phyloP scores from a whole-genome alignment of 164 flowering plant species.

The Vitis rupestris region DNA sequence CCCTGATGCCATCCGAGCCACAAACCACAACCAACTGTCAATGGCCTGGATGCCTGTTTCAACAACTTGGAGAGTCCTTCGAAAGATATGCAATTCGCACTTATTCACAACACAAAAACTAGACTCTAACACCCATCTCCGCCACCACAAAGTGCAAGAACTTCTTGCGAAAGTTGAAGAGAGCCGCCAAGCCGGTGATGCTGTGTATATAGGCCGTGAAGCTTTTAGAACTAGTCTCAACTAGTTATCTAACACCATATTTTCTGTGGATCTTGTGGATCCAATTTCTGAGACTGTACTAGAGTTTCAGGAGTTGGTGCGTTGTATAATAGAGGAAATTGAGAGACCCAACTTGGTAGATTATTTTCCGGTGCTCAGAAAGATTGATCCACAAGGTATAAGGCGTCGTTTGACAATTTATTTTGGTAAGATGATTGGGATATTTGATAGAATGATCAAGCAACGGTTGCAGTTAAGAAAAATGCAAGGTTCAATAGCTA shows the following conservation, averaged over 20 bases:
- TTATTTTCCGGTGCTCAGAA: conserved; percentile 29
- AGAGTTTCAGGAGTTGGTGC: conserved; percentile 24
- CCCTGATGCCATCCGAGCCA: conserved; percentile 11
- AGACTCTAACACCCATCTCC: conserved; percentile 2
- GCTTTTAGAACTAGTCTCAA: conserved; percentile 33
- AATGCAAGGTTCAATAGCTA: neutral
- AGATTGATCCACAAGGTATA: conserved; percentile 29
- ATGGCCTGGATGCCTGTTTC: conserved; percentile 13
- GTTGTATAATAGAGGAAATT: conserved; percentile 16
- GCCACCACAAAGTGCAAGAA: conserved; percentile 13
- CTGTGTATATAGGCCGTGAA: conserved; percentile 2
- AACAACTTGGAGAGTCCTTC: conserved; percentile 11
- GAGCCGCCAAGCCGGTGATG: neutral
- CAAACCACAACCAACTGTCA: conserved; percentile 8
- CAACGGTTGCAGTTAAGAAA: conserved; percentile 21
- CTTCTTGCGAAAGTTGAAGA: neutral
- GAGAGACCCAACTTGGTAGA: conserved; percentile 39
- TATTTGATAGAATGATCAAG: conserved; percentile 23
- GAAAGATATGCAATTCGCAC: conserved; percentile 1
- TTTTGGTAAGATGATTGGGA: conserved; percentile 15
- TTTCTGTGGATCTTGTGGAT: conserved; percentile 29
- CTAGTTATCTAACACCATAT: conserved; percentile 27
- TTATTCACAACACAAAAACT: conserved; percentile 13
- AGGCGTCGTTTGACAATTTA: conserved; percentile 9
- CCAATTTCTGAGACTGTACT: neutral